Conservation (phyloP, 805 yeast species). For the Metschnikowia anglica region DNA sequence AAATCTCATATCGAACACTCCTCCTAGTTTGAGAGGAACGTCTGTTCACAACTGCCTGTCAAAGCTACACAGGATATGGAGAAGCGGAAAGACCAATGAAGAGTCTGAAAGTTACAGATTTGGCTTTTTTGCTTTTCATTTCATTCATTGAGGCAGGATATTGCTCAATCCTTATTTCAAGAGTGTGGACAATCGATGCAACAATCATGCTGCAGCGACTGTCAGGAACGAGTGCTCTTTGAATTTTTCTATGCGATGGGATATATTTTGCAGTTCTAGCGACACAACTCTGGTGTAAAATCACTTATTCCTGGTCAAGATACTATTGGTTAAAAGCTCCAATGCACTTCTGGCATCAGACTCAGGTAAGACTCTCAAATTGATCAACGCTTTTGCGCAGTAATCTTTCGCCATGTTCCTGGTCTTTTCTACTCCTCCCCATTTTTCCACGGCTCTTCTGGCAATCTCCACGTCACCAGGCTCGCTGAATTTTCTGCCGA, state of each 20-base stretch:
- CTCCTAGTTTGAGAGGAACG: too few species aligned
- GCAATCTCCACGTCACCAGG: constrained; percentile 88
- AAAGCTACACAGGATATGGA: too few species aligned
- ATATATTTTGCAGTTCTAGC: background rate
- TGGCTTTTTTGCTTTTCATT: too few species aligned
- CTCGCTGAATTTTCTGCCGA: constrained; percentile 75
- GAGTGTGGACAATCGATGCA: too few species aligned
- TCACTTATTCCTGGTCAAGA: constrained; percentile 76
- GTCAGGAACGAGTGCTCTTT: too few species aligned
- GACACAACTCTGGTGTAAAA: background rate
- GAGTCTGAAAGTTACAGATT: too few species aligned
- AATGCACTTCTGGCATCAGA: constrained; percentile 88
- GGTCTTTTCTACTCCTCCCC: constrained; percentile 76
- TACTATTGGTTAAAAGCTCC: constrained; percentile 77
- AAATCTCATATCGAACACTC: too few species aligned
- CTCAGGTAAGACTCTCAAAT: constrained; percentile 75
- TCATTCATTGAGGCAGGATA: too few species aligned
- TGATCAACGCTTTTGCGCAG: constrained; percentile 69
- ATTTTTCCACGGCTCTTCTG: constrained; percentile 64
- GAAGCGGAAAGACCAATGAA: too few species aligned
- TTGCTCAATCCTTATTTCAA: too few species aligned
- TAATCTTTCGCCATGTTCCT: constrained; percentile 73
- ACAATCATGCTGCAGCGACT: too few species aligned
- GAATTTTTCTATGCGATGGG: background rate
- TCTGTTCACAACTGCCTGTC: too few species aligned